Percentiles rank a stretch among this genome's conserved stretches.
Evolutionary conservation across 805 yeast species (phyloP).

Genomic region (Cyberlindnera xishuangbannaensis): DNA sequence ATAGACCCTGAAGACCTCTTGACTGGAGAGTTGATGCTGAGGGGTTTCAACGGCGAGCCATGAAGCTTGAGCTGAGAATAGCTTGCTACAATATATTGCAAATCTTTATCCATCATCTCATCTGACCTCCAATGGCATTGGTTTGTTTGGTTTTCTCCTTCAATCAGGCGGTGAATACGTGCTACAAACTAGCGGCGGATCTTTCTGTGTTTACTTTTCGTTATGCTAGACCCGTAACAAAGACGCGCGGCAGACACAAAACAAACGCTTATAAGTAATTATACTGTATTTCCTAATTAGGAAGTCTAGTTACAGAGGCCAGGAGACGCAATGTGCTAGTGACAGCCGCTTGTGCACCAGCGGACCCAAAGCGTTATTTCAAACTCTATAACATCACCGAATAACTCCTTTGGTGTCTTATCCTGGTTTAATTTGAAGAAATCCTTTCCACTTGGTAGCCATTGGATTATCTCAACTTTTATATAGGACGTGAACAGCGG

Average conservation of each 20-base stretch:
- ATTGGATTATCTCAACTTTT: neutral
- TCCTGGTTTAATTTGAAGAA: no score
- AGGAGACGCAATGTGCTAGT: neutral
- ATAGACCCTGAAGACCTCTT: conserved; percentile 10
- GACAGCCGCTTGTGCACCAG: no score
- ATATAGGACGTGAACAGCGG: neutral
- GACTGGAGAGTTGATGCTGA: conserved; percentile 21
- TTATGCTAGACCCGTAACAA: neutral
- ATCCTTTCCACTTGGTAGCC: neutral
- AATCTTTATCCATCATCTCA: conserved; percentile 17
- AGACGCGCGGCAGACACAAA: no score
- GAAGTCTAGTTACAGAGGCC: conserved; percentile 9
- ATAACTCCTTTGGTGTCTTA: no score
- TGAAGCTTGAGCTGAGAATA: conserved; percentile 19
- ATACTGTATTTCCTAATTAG: conserved; percentile 6
- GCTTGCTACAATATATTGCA: conserved; percentile 22
- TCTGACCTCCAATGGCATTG: no score
- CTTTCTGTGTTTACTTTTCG: no score
- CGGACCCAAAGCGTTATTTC: no score
- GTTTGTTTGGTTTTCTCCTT: no score
- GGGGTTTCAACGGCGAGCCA: conserved; percentile 19
- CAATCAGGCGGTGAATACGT: no score
- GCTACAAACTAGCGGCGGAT: no score
- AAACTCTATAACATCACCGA: no score
- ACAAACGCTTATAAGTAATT: neutral